phyloP scores from a whole-genome alignment of 345 rosid species.

The Hibiscus trionum region DNA sequence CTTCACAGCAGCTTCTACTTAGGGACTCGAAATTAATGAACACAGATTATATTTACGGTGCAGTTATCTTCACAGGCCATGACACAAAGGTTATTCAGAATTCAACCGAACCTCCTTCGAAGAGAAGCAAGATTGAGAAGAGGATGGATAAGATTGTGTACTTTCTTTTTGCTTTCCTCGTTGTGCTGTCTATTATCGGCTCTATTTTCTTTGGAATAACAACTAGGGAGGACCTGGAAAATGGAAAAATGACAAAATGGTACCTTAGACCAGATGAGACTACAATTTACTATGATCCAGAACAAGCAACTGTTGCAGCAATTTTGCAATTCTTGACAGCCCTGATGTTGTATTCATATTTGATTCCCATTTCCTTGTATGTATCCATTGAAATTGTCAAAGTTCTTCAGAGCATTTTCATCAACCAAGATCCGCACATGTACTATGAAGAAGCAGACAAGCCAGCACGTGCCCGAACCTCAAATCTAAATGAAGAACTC shows the following conservation, averaged over 20 bases:
- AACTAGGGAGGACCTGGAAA: conserved; percentile 52
- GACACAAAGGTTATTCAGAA: conserved; percentile 94
- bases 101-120: conserved; percentile 87
- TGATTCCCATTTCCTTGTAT: conserved; percentile 89
- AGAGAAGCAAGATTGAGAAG: conserved; percentile 84
- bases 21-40: conserved; percentile 83
- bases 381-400: conserved; percentile 92
- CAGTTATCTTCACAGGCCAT: conserved; percentile 76
- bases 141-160: conserved; percentile 78
- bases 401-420: conserved; percentile 83
- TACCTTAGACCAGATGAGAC: conserved; percentile 78
- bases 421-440: conserved; percentile 75
- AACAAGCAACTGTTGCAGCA: conserved; percentile 56
- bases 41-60: conserved; percentile 84
- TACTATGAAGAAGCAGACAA: conserved; percentile 80
- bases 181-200: conserved; percentile 56
- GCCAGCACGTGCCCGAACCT: conserved; percentile 89
- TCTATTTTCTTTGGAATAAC: conserved; percentile 68
- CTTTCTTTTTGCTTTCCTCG: conserved; percentile 49
- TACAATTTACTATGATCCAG: conserved; percentile 57
- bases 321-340: conserved; percentile 67
- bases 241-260: conserved; percentile 84
- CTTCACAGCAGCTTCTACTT: conserved; percentile 87
- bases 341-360: conserved; percentile 80
- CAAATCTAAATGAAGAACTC: conserved; percentile 97